phyloP scores from a whole-genome alignment of 495 filamentous ascomycete genomes.

The Trichodelitschia bisporula region DNA sequence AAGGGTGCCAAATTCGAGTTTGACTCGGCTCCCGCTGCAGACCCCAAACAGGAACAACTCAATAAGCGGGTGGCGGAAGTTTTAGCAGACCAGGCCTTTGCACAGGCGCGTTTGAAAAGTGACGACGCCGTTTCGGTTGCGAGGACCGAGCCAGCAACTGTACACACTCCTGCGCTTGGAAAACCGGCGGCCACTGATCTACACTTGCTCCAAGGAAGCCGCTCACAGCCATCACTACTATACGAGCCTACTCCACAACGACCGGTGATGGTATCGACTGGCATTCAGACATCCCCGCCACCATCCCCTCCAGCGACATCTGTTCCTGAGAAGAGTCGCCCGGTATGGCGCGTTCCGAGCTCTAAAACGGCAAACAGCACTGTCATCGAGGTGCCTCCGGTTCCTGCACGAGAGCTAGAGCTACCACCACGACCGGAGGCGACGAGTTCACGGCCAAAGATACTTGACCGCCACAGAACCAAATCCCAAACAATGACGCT shows the following conservation, averaged over 20 bases:
- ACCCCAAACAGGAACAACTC: conserved; percentile 32
- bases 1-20: conserved; percentile 78
- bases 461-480: conserved; percentile 22
- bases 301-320: not conserved
- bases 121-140: too few species aligned
- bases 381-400: too few species aligned
- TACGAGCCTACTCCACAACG: conserved; percentile 1
- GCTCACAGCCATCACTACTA: not conserved
- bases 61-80: conserved; percentile 55
- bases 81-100: conserved; percentile 77
- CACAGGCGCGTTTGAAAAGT: too few species aligned
- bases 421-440: not conserved
- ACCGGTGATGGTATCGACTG: not conserved
- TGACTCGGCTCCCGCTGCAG: conserved; percentile 20
- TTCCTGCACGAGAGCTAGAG: too few species aligned
- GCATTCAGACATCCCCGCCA: not conserved
- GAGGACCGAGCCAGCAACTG: conserved; percentile 7
- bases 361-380: too few species aligned
- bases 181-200: too few species aligned
- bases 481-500: conserved; percentile 25
- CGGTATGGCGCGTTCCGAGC: too few species aligned
- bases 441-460: conserved; percentile 12
- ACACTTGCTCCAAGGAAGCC: not conserved
- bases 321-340: too few species aligned
- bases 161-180: conserved; percentile 4